Evolutionary conservation across 2,329 filamentous ascomycete species (phyloP), one percentile per base, ranked within the genome.

Genomic region (Apiospora kogelbergensis): DNA sequence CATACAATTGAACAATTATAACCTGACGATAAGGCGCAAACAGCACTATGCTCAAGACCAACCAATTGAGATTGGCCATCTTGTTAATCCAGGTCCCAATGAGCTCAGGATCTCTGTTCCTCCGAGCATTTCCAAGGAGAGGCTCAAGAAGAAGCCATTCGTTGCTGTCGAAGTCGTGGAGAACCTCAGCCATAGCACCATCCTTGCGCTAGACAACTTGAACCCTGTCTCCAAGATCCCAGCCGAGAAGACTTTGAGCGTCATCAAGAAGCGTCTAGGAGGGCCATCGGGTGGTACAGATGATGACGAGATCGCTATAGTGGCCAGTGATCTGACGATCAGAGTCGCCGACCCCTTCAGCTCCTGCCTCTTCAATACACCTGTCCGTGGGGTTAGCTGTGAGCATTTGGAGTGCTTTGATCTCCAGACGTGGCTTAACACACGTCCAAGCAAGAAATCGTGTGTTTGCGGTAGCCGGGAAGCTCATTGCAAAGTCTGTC

Each of bases 371-470:
- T 94, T 92, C 77, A 82, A 87, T 6, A 84, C 86, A 0, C 95
- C 96, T 0, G 93, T 91, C 1, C 90, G 95, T 37, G 90, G 93
- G 33, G 81, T 75, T 9, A 74, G 79, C 3, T 99, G 96, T 78
- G 82, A 83, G 30, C 95, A 99, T 77, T 83, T 91, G 44, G 93
- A 98, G 76, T 97, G 94, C 77, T 98, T 98, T 77, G 95, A 98
- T 77, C 88, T 98, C 9, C 87, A 92, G 24, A 95, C 88, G 0
- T 98, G 93, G 83, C 86, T 99, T 10, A 79, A 84, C 17, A 93
- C 91, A 6, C 89, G 93, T 53, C 83, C 84, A 6, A 80, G 81
- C 17, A 86, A 85, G 70, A 77, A 80, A 30, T 72, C 75, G 30
- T 73, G 72, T 30, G 74, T 73, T 40, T 85, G 82, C 72, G 73